Evolutionary conservation across 352 stramenopile species (phyloP), one percentile per base, ranked within the genome.

Genomic region (Globisporangium alternatum): DNA sequence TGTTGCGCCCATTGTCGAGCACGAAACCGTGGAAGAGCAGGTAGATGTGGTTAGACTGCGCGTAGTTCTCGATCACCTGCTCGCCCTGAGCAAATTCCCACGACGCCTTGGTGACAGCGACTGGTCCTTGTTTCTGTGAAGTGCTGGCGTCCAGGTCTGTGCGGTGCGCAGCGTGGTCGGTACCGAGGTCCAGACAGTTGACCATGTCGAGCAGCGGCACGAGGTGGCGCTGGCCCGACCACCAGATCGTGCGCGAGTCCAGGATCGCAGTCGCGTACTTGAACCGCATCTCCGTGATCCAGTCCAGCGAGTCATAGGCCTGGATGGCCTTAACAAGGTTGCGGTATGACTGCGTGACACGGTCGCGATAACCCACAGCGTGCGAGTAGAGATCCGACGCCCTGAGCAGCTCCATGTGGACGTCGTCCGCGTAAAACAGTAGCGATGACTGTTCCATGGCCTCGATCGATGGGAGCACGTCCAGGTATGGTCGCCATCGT

Each of bases 191-290:
- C 21, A 76, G 59, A 65, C 90, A 97, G 75, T 98, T 98, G 41
- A 98, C 86, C 78, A 98, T 91, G 69, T 98, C 96, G 7, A 98
- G 79, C 67, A 98, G 73, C 0, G 96, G 96, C 35, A 98, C 91
- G 12, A 98, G 76, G 48, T 98, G 91, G 13, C 91, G 80, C 51
- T 93, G 69, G 3, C 89, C 81, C 6, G 72, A 68, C 94, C 94
- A 98, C 94, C 94, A 98, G 74, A 98, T 98, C 54, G 78, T 91
- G 37, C 95, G 83, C 12, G 82, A 96, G 69, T 98, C 93, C 13
- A 98, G 74, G 19, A 97, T 91, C 10, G 83, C 81, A 35, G 76
- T 85, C 5, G 90, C 93, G 88, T 89, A 98, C 12, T 65, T 64
- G 60, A 96, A 97, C 25, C 72, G 71, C 21, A 74, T 60, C 43